These are phyloP conservation scores for Strobilomyces dryophilus DNA, from an alignment of 768 basidiomycete genomes.

Conservation along the genomic window DNA sequence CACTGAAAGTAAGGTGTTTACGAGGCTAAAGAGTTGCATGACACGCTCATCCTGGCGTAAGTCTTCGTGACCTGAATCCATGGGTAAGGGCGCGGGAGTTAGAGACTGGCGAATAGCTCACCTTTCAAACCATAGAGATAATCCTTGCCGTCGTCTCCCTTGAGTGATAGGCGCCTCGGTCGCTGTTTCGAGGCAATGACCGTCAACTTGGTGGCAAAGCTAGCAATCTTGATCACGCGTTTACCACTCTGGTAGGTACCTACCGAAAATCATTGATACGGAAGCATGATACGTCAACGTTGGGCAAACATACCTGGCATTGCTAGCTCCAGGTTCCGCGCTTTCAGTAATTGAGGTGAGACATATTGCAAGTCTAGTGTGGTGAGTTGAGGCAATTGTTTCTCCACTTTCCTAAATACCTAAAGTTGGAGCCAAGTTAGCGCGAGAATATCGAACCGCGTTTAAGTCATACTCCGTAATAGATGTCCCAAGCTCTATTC, in stretches of 20 bases:
- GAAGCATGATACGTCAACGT: background rate
- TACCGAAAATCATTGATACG: constrained; percentile 23
- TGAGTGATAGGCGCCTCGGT: constrained; percentile 80
- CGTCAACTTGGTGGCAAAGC: constrained; percentile 84
- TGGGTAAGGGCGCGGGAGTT: background rate
- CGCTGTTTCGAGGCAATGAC: constrained; percentile 98
- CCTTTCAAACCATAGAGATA: constrained; percentile 93
- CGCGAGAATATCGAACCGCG: background rate
- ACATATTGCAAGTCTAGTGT: constrained; percentile 96
- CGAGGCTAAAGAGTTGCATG: constrained; percentile 97
- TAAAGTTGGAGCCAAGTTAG: constrained; percentile 26
- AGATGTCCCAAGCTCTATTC: constrained; percentile 99
- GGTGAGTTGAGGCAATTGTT: constrained; percentile 83
- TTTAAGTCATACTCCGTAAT: constrained; percentile 70
- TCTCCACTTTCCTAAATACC: constrained; percentile 97
- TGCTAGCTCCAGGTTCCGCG: constrained; percentile 89
- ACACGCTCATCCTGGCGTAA: constrained; percentile 98
- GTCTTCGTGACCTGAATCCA: constrained; percentile 84
- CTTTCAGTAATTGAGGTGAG: constrained; percentile 86
- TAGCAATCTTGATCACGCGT: constrained; percentile 72
- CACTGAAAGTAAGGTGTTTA: constrained; percentile 89
- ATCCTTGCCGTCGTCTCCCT: constrained; percentile 89
- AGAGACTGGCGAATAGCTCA: constrained; percentile 18
- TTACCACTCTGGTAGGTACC: constrained; percentile 92
- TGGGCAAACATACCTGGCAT: constrained; percentile 65